Evolutionary conservation across 371 early-diverging fungal species (phyloP).

Genomic region (Lichtheimia ornata): DNA sequence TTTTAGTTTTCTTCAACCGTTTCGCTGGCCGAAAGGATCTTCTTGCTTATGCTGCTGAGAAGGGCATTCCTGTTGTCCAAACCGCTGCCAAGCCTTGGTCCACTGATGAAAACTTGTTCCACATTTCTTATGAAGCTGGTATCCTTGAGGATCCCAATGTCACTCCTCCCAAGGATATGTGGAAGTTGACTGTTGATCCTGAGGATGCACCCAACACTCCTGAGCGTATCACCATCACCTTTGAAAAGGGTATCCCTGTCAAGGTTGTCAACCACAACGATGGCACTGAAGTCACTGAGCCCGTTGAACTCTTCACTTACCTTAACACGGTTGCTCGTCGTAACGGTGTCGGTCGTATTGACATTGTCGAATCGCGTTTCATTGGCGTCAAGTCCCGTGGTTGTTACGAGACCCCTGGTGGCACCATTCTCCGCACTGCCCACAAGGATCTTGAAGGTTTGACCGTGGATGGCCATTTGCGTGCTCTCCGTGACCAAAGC

Average conservation of each 20-base stretch:
- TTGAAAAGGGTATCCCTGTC: slow-evolving; percentile 86
- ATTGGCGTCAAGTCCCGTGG: slow-evolving; percentile 98
- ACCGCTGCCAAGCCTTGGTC: slow-evolving; percentile 97
- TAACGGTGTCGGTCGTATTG: slow-evolving; percentile 96
- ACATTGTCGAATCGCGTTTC: slow-evolving; percentile 98
- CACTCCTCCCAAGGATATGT: slow-evolving; percentile 96
- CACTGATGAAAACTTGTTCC: slow-evolving; percentile 98
- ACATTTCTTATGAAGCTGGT: slow-evolving; percentile 97
- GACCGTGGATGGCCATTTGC: slow-evolving; percentile 92
- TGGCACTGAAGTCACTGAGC: slow-evolving; percentile 64
- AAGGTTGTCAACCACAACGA: slow-evolving; percentile 85
- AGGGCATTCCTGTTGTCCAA: slow-evolving; percentile 93
- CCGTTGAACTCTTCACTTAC: slow-evolving; percentile 90
- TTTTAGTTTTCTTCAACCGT: slow-evolving; percentile 84
- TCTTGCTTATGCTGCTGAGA: slow-evolving; percentile 88
- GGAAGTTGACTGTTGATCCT: slow-evolving; percentile 95
- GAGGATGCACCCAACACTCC: slow-evolving; percentile 95
- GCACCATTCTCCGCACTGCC: slow-evolving; percentile 91
- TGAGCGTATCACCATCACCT: slow-evolving; percentile 89
- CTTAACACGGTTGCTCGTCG: slow-evolving; percentile 93
- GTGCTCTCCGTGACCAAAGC: slow-evolving; percentile 88
- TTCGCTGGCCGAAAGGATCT: slow-evolving; percentile 94
- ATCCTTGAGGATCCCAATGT: slow-evolving; percentile 93
- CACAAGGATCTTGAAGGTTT: slow-evolving; percentile 96
- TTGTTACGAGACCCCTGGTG: slow-evolving; percentile 98